These are phyloP conservation scores for Pichia gijzeniarum DNA, from an alignment of 805 yeast genomes.

Conservation along the genomic window DNA sequence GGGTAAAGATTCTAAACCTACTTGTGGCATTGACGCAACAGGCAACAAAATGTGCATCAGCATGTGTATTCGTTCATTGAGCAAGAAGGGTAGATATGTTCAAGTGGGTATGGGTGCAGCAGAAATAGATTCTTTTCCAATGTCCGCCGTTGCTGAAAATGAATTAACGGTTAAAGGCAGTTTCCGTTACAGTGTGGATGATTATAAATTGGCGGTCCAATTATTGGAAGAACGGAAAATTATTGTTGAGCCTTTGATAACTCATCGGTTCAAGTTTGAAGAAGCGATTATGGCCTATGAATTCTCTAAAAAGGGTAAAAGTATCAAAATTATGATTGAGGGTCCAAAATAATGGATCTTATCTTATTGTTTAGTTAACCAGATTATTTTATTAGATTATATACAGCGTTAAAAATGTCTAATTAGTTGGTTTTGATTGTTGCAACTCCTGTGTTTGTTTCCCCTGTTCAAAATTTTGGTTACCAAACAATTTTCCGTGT, in stretches of 20 bases:
- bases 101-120: constrained; percentile 85
- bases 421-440: not conserved
- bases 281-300: constrained; percentile 73
- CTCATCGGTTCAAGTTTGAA: constrained; percentile 65
- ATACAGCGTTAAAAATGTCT: not conserved
- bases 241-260: constrained; percentile 60
- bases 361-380: not conserved
- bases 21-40: constrained; percentile 73
- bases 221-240: constrained; percentile 40
- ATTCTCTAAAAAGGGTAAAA: constrained; percentile 56
- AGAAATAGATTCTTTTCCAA: constrained; percentile 61
- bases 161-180: constrained; percentile 69
- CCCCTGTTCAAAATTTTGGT: not conserved
- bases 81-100: constrained; percentile 65
- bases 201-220: constrained; percentile 65
- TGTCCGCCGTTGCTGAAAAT: constrained; percentile 58
- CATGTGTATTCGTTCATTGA: constrained; percentile 56
- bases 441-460: not conserved
- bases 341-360: constrained; percentile 47
- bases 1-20: constrained; percentile 37
- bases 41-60: constrained; percentile 76
- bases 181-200: constrained; percentile 75
- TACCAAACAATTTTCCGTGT: constrained; percentile 24
- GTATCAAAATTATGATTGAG: constrained; percentile 73
- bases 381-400: not conserved